Evolutionary conservation across 2,329 filamentous ascomycete genomes (phyloP).

Genomic region (Cordyceps militaris): DNA sequence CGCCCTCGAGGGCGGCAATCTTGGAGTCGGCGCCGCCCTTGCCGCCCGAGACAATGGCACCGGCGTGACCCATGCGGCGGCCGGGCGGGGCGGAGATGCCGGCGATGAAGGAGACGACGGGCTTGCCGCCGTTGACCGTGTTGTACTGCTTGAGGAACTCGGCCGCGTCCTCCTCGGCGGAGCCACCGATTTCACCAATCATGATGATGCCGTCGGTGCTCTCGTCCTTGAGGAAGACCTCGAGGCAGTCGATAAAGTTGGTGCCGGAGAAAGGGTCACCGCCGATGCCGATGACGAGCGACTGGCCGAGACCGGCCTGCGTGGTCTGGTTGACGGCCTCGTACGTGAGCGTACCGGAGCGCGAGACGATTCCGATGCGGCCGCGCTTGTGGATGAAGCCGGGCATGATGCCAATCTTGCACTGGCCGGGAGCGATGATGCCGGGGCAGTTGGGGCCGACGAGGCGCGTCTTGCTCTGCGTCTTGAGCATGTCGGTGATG

Average conservation of each 20-base stretch:
- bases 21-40: slow-evolving; percentile 98
- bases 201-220: slow-evolving; percentile 99
- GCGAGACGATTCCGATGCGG: slow-evolving; percentile 95
- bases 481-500: slow-evolving; percentile 96
- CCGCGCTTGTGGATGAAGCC: slow-evolving; percentile 99
- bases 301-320: slow-evolving; percentile 92
- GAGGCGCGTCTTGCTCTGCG: slow-evolving; percentile 92
- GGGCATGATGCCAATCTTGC: slow-evolving; percentile 99
- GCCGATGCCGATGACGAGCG: slow-evolving; percentile 94
- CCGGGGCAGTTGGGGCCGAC: slow-evolving; percentile 98
- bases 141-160: slow-evolving; percentile 93
- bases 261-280: slow-evolving; percentile 98
- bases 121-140: slow-evolving; percentile 76
- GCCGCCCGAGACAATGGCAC: slow-evolving; percentile 93
- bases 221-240: slow-evolving; percentile 90
- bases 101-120: slow-evolving; percentile 95
- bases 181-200: slow-evolving; percentile 98
- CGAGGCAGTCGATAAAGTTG: slow-evolving; percentile 99
- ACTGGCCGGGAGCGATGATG: slow-evolving; percentile 91
- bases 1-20: slow-evolving; percentile 87
- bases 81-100: slow-evolving; percentile 96
- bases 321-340: slow-evolving; percentile 99
- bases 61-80: slow-evolving; percentile 96
- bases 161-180: slow-evolving; percentile 94
- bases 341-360: slow-evolving; percentile 96